These are phyloP conservation scores for Cochlearia excelsa DNA, from an alignment of 345 rosid species.

Conservation along the genomic window DNA sequence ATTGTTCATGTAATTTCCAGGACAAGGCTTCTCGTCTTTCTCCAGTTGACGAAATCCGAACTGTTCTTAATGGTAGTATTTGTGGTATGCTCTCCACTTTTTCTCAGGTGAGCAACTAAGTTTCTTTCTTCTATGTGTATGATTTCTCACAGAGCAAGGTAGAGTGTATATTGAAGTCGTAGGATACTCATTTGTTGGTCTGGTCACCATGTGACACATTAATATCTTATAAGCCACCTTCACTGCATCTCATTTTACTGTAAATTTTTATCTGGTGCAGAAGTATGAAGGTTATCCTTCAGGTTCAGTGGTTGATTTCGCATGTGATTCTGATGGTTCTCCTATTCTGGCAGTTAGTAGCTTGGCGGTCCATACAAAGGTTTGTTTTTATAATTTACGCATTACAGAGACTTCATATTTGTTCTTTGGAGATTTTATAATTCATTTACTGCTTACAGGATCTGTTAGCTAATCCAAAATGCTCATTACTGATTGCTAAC, in stretches of 20 bases:
- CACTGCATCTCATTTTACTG: slow-evolving; percentile 3
- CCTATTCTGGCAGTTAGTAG: slow-evolving; percentile 80
- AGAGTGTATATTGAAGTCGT: not conserved
- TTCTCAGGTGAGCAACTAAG: slow-evolving; percentile 57
- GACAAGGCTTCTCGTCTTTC: slow-evolving; percentile 81
- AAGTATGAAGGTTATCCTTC: slow-evolving; percentile 83
- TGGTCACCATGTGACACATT: not conserved
- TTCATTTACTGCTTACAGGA: slow-evolving; percentile 46
- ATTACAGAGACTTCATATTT: too few species aligned
- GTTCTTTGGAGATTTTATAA: not conserved
- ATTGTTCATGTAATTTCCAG: slow-evolving; percentile 40
- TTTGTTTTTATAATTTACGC: slow-evolving; percentile 19
- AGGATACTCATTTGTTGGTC: slow-evolving; percentile 8
- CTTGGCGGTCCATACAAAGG: slow-evolving; percentile 86
- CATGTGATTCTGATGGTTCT: slow-evolving; percentile 82
- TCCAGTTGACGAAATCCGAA: slow-evolving; percentile 70
- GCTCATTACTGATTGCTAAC: slow-evolving; percentile 81
- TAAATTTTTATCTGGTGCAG: slow-evolving; percentile 40
- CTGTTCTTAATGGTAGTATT: slow-evolving; percentile 55
- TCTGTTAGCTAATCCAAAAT: slow-evolving; percentile 72
- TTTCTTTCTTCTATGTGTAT: not conserved
- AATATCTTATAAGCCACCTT: not conserved
- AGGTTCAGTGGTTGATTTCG: slow-evolving; percentile 89
- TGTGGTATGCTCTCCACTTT: slow-evolving; percentile 79
- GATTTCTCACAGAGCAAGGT: not conserved